Base-by-base conservation (phyloP, 306 rosid genomes). In the Prunus mume region DNA sequence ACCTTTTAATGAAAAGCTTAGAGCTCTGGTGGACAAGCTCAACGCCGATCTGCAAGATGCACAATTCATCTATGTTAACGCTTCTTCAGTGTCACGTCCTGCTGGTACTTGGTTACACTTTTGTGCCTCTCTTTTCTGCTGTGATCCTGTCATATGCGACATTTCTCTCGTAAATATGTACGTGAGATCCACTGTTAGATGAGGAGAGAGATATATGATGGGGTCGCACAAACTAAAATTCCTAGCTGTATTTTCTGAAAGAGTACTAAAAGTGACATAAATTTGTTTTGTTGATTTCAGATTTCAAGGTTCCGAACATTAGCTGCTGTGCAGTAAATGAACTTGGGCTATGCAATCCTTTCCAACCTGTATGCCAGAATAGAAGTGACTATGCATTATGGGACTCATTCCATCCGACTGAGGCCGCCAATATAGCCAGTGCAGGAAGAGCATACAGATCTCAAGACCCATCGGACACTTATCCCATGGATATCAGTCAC, bases 361-460 rank as follows among this genome's bases (percentile, higher is more conserved):
- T 54, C 27, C 4, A 38, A 52, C 51, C 9, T n/a, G 80, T 85
- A 30, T 90, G 96, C 79, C 0, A 56, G 57, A 79, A 88, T 45
- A 85, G 96, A 83, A 77, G 1, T 9, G 87, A 78, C 3, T 82
- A 86, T 27, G 61, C 77, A n/a, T 87, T 86, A 52, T 88, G 87
- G 88, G 96, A 90, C 76, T 63, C 50, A 1, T 73, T 34, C 17
- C 96, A 88, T 66, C 78, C 89, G 8, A 77, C 87, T 0, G 88
- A 82, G 19, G 78, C 78, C 5, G 34, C 38, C 9, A 88, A 90
- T 74, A 11, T 5, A 65, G 14, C 74, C 54, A 17, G 9, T 30
- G 87, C 90, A 22, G 17, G 1, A 24, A 10, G 30, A 46, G 10
- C 70, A 24, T 88, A 68, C 69, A 65, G 46, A 38, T 34, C 80